These are phyloP conservation scores for Auriculariales sp. DNA, from an alignment of 768 basidiomycete species.

Conservation along the genomic window DNA sequence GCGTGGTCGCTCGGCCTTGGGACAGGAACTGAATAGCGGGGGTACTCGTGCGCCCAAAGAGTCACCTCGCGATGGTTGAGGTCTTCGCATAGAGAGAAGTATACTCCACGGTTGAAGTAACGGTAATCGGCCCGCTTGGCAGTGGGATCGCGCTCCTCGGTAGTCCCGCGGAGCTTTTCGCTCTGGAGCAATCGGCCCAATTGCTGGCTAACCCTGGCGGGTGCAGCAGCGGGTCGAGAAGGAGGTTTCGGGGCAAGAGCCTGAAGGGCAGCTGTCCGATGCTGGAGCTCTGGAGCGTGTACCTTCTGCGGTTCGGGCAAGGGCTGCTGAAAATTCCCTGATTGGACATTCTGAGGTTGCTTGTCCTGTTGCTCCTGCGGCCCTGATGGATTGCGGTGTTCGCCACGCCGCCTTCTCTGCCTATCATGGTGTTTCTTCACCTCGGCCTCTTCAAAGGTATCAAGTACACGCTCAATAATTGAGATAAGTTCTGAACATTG, in stretches of 20 bases:
- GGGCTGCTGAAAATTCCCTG: conserved; percentile 2
- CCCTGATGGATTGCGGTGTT: no score
- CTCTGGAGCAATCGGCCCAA: conserved; percentile 40
- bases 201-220: conserved; percentile 9
- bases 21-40: conserved; percentile 14
- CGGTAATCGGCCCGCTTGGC: conserved; percentile 77
- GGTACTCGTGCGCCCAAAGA: conserved; percentile 72
- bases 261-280: conserved; percentile 32
- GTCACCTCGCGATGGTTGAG: conserved; percentile 71
- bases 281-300: conserved; percentile 28
- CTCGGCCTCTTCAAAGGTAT: neutral
- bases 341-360: neutral
- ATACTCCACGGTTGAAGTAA: conserved; percentile 65
- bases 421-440: no score
- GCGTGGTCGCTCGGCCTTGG: conserved; percentile 33
- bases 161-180: conserved; percentile 71
- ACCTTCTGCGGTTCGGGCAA: conserved; percentile 17
- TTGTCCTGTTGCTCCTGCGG: neutral
- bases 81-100: conserved; percentile 88
- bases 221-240: conserved; percentile 7
- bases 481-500: conserved; percentile 18
- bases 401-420: no score
- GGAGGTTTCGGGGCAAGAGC: neutral
- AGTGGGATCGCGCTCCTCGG: conserved; percentile 80
- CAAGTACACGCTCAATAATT: conserved; percentile 11